These are phyloP conservation scores for Hebeloma cylindrosporum DNA, from an alignment of 768 basidiomycete species.

Conservation along the genomic window DNA sequence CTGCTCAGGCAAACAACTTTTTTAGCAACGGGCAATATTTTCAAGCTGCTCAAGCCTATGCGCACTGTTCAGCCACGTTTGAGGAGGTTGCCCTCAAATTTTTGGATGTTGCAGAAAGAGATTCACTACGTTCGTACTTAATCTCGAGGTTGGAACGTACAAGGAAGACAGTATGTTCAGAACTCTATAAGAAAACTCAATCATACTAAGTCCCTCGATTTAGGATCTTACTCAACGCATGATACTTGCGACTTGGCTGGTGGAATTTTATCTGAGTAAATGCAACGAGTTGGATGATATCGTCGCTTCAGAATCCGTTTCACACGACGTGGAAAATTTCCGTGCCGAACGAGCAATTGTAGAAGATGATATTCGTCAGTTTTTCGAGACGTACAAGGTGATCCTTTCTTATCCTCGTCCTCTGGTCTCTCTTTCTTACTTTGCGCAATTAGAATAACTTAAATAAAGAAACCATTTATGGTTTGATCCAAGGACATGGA, in stretches of 20 bases:
- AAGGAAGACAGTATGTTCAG: constrained; percentile 65
- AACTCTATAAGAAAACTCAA: background rate
- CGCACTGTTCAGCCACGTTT: constrained; percentile 83
- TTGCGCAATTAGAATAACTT: constrained; percentile 65
- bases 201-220: background rate
- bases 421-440: background rate
- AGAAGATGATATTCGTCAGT: constrained; percentile 91
- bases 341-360: constrained; percentile 76
- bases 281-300: constrained; percentile 95
- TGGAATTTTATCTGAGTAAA: constrained; percentile 96
- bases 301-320: constrained; percentile 80
- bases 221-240: constrained; percentile 93
- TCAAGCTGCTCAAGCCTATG: constrained; percentile 89
- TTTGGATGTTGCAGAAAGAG: constrained; percentile 84
- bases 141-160: constrained; percentile 85
- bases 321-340: constrained; percentile 83
- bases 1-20: constrained; percentile 77
- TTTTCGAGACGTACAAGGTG: constrained; percentile 94
- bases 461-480: constrained; percentile 83
- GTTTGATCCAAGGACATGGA: constrained; percentile 92
- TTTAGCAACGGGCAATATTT: constrained; percentile 83
- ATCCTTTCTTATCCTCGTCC: background rate
- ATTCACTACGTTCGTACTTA: constrained; percentile 87
- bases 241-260: constrained; percentile 98
- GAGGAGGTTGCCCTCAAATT: constrained; percentile 93